phyloP scores from a whole-genome alignment of 441 rosid genomes.

The Jatropha podagrica region DNA sequence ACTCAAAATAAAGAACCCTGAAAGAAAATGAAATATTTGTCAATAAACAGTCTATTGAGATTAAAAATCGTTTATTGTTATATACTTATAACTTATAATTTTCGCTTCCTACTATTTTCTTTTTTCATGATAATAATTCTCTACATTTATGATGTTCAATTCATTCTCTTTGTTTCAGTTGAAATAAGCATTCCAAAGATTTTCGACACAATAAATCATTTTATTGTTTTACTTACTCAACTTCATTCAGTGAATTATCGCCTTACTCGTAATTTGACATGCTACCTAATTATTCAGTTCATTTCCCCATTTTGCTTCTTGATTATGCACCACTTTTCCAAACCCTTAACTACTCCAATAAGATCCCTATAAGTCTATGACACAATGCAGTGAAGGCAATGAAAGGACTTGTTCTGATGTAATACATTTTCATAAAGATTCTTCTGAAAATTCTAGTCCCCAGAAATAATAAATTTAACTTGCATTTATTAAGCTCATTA shows the following conservation, averaged over 20 bases:
- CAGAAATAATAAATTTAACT: not conserved
- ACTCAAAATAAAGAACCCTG: not conserved
- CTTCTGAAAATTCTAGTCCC: not conserved
- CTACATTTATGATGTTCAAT: not conserved
- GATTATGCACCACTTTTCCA: not conserved
- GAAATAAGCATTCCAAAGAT: not conserved
- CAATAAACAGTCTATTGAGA: not conserved
- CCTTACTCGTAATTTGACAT: not conserved
- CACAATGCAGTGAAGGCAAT: not conserved
- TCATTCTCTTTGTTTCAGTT: not conserved
- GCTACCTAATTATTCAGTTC: not conserved
- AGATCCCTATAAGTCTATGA: not conserved
- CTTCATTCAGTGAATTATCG: not conserved
- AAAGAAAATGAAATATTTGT: not conserved
- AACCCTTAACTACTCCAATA: not conserved
- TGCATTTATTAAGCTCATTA: not conserved
- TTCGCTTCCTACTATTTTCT: not conserved
- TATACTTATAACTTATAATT: not conserved
- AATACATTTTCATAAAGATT: not conserved
- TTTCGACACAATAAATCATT: not conserved
- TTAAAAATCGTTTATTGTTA: not conserved
- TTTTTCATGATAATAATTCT: not conserved
- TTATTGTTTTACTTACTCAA: not conserved
- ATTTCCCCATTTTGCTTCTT: constrained; percentile 4
- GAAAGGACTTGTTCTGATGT: not conserved